Base-by-base conservation (phyloP, 176 grass and related monocot species). In the Thalia dealbata region DNA sequence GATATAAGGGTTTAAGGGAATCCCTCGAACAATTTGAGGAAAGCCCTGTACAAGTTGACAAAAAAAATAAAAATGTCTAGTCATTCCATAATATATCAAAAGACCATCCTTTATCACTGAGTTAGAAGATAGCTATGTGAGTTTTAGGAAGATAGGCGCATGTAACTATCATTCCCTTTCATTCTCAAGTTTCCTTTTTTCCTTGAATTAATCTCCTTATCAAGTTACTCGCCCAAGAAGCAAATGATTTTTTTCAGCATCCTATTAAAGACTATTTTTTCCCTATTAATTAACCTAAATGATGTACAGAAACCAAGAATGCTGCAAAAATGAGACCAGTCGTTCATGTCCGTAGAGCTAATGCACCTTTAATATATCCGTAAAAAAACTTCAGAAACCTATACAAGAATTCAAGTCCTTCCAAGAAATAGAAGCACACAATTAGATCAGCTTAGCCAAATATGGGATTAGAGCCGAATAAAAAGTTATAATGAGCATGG, bases 1-100 rank as follows among this genome's bases (percentile, higher is more conserved):
- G 50, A 92, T 59, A 21, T 81, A 73, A 69, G 63, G 79, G 29
- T 84, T 84, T 61, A 92, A 63, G 6, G 60, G 69, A 45, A 74
- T 55, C 18, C 93, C 93, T 54, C 76, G 73, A 70, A 90, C 52
- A 69, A 97, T 81, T 80, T 97, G 87, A 5, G 86, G 89, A 72
- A 86, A 90, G 13, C 41, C 74, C 89, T 97, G 76, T 50, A 88
- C 65, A 12, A 73, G 70, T 25, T 38, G 51, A 6, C 14, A 9
- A 13, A 13, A 3, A 26, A 50, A 28, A 73, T 19, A 64, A 11
- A 10, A 66, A 4, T n/a, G 19, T 25, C 26, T 61, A 24, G 59
- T 61, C 10, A 10, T 7, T 76, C 24, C 32, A 38, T 38, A 38
- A 38, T 38, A 38, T 74, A 27, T 56, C 45, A 48, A 48, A 48